Conservation (phyloP, 768 basidiomycete species). For the Fomitopsis serialis region DNA sequence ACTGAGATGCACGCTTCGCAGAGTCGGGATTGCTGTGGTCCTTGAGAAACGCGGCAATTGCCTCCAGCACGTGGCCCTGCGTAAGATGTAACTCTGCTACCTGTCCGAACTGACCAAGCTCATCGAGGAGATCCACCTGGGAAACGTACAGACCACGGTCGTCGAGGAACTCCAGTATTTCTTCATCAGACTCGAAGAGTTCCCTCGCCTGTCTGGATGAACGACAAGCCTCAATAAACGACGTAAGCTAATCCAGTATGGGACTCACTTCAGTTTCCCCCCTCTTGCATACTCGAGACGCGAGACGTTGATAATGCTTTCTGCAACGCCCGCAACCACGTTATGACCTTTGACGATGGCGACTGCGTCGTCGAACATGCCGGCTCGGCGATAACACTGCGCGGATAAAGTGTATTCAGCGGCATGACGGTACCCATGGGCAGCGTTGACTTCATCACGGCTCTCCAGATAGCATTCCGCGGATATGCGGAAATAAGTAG, state of each 20-base stretch:
- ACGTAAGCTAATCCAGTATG: not conserved
- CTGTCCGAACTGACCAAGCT: conserved; percentile 36
- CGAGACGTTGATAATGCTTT: conserved; percentile 37
- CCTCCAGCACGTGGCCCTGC: conserved; percentile 42
- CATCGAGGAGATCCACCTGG: conserved; percentile 38
- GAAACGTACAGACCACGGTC: conserved; percentile 46
- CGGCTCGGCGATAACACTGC: conserved; percentile 42
- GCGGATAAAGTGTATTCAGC: conserved; percentile 40
- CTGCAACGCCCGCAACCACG: conserved; percentile 27
- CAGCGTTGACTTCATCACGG: conserved; percentile 34
- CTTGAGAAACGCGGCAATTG: conserved; percentile 39
- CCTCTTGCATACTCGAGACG: conserved; percentile 41
- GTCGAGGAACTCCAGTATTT: conserved; percentile 52
- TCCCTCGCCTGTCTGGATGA: conserved; percentile 36
- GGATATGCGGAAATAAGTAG: conserved; percentile 19
- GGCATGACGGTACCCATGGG: conserved; percentile 35
- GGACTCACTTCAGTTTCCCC: conserved; percentile 20
- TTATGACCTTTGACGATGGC: conserved; percentile 33
- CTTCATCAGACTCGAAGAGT: conserved; percentile 47
- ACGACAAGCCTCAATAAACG: not conserved
- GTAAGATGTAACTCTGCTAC: conserved; percentile 48
- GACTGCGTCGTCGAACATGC: conserved; percentile 51
- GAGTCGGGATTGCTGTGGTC: conserved; percentile 26
- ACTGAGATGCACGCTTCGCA: conserved; percentile 29
- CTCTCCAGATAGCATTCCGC: conserved; percentile 22